Evolutionary conservation across 1,284 basidiomycete species (phyloP).

Genomic region (Trichosporon asahii): DNA sequence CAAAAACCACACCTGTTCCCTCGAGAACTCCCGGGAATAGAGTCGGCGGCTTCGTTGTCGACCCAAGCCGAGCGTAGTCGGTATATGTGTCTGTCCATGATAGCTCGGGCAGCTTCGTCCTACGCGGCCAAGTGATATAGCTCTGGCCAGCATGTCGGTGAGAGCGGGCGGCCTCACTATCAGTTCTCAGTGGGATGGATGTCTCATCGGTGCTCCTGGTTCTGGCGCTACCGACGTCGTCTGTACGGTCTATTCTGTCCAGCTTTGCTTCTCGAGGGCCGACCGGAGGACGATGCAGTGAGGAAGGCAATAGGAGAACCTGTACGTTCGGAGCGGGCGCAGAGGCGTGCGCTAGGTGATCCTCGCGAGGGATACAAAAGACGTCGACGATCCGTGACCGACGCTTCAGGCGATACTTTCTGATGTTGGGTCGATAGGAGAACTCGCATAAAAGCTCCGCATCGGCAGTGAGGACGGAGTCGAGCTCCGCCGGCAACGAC

Average conservation of each 20-base stretch:
- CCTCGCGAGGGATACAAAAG: not conserved
- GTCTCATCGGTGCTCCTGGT: not conserved
- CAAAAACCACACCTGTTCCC: not conserved
- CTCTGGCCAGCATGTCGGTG: not conserved
- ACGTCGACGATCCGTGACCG: not conserved
- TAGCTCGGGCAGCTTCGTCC: not conserved
- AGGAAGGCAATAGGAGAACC: not conserved
- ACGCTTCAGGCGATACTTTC: not conserved
- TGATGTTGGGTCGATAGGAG: not conserved
- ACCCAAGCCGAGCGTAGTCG: not conserved
- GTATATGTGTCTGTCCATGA: not conserved
- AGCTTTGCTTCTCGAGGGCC: not conserved
- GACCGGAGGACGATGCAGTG: not conserved
- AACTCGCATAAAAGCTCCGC: conserved; percentile 1
- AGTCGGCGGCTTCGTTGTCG: not conserved
- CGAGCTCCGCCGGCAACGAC: not conserved
- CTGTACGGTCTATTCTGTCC: not conserved
- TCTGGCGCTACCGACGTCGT: not conserved
- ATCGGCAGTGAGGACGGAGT: not conserved
- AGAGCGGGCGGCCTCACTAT: not conserved
- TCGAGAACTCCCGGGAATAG: not conserved
- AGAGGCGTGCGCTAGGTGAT: not conserved
- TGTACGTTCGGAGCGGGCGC: not conserved
- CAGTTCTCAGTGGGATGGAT: not conserved
- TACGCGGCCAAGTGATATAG: not conserved